Conservation (phyloP, 306 rosid species). For the Cucurbita argyrosperma region DNA sequence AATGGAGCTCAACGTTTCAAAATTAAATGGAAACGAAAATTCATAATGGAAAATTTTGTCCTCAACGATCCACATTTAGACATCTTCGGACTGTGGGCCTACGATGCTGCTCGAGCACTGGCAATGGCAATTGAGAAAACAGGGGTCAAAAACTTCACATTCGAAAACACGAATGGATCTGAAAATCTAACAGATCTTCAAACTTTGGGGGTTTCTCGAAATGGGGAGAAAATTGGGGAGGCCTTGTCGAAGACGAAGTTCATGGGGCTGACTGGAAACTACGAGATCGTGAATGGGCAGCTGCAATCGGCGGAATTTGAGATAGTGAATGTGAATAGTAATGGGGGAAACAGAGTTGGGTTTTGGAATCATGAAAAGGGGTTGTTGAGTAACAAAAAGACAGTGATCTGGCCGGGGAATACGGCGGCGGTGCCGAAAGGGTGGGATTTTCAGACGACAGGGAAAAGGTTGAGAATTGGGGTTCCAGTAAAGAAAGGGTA, state of each 20-base stretch:
- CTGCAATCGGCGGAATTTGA: conserved; percentile 6
- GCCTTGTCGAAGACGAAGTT: conserved; percentile 9
- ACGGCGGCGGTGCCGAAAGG: conserved; percentile 20
- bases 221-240: conserved; percentile 20
- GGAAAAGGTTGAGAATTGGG: conserved; percentile 22
- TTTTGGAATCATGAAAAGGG: conserved; percentile 35
- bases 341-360: conserved; percentile 26
- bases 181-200: background rate
- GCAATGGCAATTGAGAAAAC: no score
- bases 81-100: no score
- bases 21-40: no score
- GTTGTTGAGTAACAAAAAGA: background rate
- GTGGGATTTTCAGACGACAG: conserved; percentile 32
- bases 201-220: background rate
- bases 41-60: no score
- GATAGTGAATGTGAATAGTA: conserved; percentile 27
- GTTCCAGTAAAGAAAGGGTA: conserved; percentile 19
- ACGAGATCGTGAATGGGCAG: conserved; percentile 7
- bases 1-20: no score
- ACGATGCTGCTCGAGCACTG: no score
- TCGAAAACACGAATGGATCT: background rate
- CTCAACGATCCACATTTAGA: no score
- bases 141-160: no score
- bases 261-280: conserved; percentile 10
- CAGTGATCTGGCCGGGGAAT: conserved; percentile 54